These are phyloP conservation scores for Rhizopogon vesiculosus DNA, from an alignment of 768 basidiomycete species.

Conservation along the genomic window DNA sequence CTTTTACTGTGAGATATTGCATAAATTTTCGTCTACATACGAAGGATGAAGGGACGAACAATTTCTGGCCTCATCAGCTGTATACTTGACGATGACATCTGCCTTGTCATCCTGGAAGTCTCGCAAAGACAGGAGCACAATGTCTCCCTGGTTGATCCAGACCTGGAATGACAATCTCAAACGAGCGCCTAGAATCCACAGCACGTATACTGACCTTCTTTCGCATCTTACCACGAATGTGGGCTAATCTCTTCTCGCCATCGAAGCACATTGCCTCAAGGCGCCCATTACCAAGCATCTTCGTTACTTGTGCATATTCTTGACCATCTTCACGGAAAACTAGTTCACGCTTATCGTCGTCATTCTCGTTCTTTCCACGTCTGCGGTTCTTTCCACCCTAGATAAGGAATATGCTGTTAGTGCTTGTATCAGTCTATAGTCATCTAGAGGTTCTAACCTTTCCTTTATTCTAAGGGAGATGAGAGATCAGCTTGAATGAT, in stretches of 20 bases:
- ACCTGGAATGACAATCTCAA: slow-evolving; percentile 49
- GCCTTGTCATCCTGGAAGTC: slow-evolving; percentile 99
- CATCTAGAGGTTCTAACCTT: slow-evolving; percentile 41
- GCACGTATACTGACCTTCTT: slow-evolving; percentile 72
- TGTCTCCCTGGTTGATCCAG: slow-evolving; percentile 99
- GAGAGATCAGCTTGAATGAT: slow-evolving; percentile 4
- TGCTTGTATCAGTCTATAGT: background rate
- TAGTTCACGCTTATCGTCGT: slow-evolving; percentile 96
- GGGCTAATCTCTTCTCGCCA: slow-evolving; percentile 95
- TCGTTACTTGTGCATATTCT: slow-evolving; percentile 96
- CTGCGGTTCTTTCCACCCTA: slow-evolving; percentile 99
- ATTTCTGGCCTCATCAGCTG: slow-evolving; percentile 90
- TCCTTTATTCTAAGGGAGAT: slow-evolving; percentile 58
- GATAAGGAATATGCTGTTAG: slow-evolving; percentile 2
- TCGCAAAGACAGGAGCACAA: slow-evolving; percentile 88
- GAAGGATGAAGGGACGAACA: slow-evolving; percentile 33
- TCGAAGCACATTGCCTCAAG: slow-evolving; percentile 97
- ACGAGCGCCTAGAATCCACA: background rate
- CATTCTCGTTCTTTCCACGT: slow-evolving; percentile 99
- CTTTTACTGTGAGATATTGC: slow-evolving; percentile 61
- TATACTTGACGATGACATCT: slow-evolving; percentile 99
- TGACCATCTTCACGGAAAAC: slow-evolving; percentile 99
- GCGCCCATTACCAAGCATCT: slow-evolving; percentile 98
- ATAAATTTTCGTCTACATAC: slow-evolving; percentile 6
- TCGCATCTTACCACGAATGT: slow-evolving; percentile 98